Evolutionary conservation across 352 stramenopile genomes (phyloP), one percentile per base, ranked within the genome.

Genomic region (Thraustochytrium striatum): DNA sequence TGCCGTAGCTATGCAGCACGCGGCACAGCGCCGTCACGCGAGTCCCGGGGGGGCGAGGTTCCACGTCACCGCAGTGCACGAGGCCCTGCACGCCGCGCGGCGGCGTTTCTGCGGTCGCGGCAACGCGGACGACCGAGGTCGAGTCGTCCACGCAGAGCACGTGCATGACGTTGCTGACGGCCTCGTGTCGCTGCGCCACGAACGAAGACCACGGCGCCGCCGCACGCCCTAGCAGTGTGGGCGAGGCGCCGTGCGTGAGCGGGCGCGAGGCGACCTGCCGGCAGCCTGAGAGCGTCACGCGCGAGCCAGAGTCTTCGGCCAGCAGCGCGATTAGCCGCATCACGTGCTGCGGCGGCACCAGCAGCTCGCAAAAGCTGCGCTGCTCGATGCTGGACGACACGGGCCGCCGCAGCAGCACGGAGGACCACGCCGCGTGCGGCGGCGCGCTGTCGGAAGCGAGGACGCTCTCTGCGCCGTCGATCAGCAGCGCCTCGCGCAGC

Each of bases 291-390:
- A 62, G 9, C 32, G 55, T 62, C 9, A 62, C 9, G 25, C 9
- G 9, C 13, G 55, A 9, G 9, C 25, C 32, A 62, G 9, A 16
- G 33, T 62, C 55, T n/a, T 62, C 55, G 55, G 9, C n/a, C 55
- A 62, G 33, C 55, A 62, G 55, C 9, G 9, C n/a, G 9, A 62
- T 62, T n/a, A 62, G 16, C 32, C 55, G 55, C 9, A 9, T 25
- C 9, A 62, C 55, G 33, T 38, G 25, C 32, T 62, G 55, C 55
- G 55, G 55, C 25, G 55, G 55, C 25, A 62, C 32, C n/a, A 38
- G n/a, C 9, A 62, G 55, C 55, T 62, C 55, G 33, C 55, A 62
- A 62, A 62, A 25, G n/a, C n/a, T n/a, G n/a, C 55, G 25, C 55
- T 9, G 9, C 55, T 62, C 25, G 9, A 13, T n/a, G n/a, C n/a